phyloP scores from a whole-genome alignment of 257 asterid species.

The Plectranthus barbatus region DNA sequence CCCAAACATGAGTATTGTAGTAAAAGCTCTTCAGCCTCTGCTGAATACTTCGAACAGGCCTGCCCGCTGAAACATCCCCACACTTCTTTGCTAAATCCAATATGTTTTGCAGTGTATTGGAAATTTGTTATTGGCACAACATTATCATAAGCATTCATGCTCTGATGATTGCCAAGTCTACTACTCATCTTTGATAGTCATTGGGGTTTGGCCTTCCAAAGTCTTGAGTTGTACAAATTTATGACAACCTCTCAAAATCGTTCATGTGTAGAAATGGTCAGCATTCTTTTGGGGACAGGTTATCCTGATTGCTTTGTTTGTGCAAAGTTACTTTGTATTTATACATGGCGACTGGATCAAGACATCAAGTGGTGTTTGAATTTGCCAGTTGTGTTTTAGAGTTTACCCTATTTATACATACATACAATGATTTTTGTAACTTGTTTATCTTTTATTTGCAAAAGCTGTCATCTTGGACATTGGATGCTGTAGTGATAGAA shows the following conservation, averaged over 20 bases:
- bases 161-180: not conserved
- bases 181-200: not conserved
- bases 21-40: constrained; percentile 74
- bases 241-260: not conserved
- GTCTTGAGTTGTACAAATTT: not conserved
- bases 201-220: not conserved
- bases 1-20: constrained; percentile 76
- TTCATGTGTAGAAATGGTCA: not conserved
- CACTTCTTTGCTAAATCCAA: not conserved
- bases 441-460: not conserved
- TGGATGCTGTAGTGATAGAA: too few relatives aligned
- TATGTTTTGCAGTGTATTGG: too few relatives aligned
- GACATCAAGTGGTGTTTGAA: not conserved
- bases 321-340: constrained; percentile 6
- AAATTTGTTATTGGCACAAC: too few relatives aligned
- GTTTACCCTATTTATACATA: too few relatives aligned
- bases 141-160: too few relatives aligned
- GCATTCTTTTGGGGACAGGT: constrained; percentile 2
- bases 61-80: constrained; percentile 6
- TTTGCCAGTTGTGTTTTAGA: not conserved
- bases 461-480: too few relatives aligned
- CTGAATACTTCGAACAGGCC: constrained; percentile 55
- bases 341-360: not conserved
- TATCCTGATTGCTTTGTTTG: constrained; percentile 6
- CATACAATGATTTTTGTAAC: not conserved